Conservation (phyloP, 305 asterid genomes). For the Andrographis paniculata region DNA sequence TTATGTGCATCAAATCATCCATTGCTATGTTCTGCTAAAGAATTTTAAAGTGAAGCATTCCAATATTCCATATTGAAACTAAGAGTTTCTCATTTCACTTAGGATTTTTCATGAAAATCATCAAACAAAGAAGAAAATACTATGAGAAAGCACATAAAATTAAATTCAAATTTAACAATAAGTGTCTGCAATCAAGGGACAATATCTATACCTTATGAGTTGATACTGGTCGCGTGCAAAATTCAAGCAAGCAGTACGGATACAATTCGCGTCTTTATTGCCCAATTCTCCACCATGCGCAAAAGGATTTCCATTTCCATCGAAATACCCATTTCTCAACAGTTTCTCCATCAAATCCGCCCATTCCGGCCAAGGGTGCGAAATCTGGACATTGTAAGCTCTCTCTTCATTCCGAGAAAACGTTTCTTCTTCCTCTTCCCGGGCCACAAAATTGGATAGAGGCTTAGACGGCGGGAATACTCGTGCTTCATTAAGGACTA, state of each 20-base stretch:
- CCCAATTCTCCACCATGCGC: slow-evolving; percentile 29
- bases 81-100: too few species aligned
- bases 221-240: slow-evolving; percentile 58
- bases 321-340: slow-evolving; percentile 50
- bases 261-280: slow-evolving; percentile 47
- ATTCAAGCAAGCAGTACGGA: slow-evolving; percentile 73
- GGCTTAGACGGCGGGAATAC: slow-evolving; percentile 23
- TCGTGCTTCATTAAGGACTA: slow-evolving; percentile 48
- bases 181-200: too few species aligned
- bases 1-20: not conserved
- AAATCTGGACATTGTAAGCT: slow-evolving; percentile 22
- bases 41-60: not conserved
- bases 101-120: too few species aligned
- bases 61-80: too few species aligned
- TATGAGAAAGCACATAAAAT: not conserved
- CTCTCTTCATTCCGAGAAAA: slow-evolving; percentile 9
- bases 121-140: slow-evolving; percentile 1
- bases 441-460: slow-evolving; percentile 18
- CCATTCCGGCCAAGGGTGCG: slow-evolving; percentile 91
- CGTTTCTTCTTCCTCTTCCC: slow-evolving; percentile 22
- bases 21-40: not conserved
- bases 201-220: slow-evolving; percentile 49
- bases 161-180: too few species aligned
- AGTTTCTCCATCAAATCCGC: slow-evolving; percentile 51
- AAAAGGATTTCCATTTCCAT: slow-evolving; percentile 57